Conservation (phyloP, 2,329 filamentous ascomycete species). For the Onygena corvina region DNA sequence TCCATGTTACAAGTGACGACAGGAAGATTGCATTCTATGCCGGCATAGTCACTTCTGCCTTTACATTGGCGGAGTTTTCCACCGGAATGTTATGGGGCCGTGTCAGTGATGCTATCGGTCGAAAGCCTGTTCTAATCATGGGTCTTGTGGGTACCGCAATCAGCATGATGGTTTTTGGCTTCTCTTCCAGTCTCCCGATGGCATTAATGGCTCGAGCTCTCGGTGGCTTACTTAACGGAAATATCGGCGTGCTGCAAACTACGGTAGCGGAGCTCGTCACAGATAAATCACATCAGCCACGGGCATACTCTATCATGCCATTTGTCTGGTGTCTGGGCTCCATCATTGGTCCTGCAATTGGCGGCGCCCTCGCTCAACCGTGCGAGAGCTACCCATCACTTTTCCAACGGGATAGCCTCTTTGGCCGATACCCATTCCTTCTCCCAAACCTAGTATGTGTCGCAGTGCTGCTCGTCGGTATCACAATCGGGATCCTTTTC, state of each 20-base stretch:
- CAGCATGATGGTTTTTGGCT: constrained; percentile 87
- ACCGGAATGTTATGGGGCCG: constrained; percentile 88
- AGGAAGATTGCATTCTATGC: constrained; percentile 81
- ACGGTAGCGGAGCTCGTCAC: constrained; percentile 91
- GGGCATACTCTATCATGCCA: constrained; percentile 94
- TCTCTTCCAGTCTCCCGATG: constrained; percentile 67
- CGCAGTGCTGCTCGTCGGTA: constrained; percentile 60
- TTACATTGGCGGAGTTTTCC: constrained; percentile 89
- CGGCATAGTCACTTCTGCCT: constrained; percentile 90
- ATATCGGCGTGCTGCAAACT: constrained; percentile 89
- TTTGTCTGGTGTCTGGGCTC: constrained; percentile 97
- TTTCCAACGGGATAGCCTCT: constrained; percentile 63
- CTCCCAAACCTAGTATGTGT: constrained; percentile 87
- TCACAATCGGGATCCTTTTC: constrained; percentile 69
- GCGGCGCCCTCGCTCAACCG: constrained; percentile 77
- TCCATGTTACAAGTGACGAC: constrained; percentile 67
- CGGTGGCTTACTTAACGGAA: constrained; percentile 86
- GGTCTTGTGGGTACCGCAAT: constrained; percentile 84
- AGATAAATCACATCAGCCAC: constrained; percentile 83
- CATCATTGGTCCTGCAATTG: constrained; percentile 83
- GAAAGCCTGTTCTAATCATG: constrained; percentile 81
- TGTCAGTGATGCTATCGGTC: constrained; percentile 79
- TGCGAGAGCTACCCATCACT: constrained; percentile 66
- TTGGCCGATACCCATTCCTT: constrained; percentile 79
- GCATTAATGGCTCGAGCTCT: constrained; percentile 79